Conservation (phyloP, 352 stramenopile species). For the Phytopythium litorale region DNA sequence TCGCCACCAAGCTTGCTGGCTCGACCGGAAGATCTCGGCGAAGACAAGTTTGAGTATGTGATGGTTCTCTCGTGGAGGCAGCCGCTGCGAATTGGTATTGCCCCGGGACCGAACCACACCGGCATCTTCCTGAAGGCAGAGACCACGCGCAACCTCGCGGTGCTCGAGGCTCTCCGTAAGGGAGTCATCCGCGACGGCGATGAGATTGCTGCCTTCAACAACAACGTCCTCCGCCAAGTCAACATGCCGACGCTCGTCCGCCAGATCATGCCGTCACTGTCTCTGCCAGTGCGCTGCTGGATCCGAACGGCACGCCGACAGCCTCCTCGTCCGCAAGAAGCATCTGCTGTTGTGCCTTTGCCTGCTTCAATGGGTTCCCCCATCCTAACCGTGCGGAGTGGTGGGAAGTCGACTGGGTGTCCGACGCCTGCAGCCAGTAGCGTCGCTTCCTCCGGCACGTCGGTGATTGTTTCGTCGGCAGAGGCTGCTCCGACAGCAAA, state of each 20-base stretch:
- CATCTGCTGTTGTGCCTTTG: not conserved
- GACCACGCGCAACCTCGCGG: slow-evolving; percentile 29
- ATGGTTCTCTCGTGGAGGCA: slow-evolving; percentile 52
- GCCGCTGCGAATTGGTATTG: slow-evolving; percentile 57
- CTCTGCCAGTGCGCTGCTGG: slow-evolving; percentile 49
- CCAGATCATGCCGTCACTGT: slow-evolving; percentile 26
- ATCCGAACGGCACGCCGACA: slow-evolving; percentile 39
- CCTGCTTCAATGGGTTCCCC: not conserved
- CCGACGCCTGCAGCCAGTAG: not conserved
- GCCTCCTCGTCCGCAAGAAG: not conserved
- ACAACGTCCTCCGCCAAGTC: slow-evolving; percentile 32
- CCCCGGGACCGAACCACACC: not conserved
- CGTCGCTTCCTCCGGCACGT: not conserved
- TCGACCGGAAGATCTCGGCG: slow-evolving; percentile 11
- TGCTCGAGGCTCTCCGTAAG: slow-evolving; percentile 40
- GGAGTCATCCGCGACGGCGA: slow-evolving; percentile 58
- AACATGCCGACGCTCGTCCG: slow-evolving; percentile 23
- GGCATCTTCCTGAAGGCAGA: slow-evolving; percentile 24
- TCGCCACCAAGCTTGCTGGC: slow-evolving; percentile 15
- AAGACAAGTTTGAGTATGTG: slow-evolving; percentile 49
- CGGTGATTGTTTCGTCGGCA: not conserved
- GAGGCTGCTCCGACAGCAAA: not conserved
- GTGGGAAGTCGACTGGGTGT: not conserved
- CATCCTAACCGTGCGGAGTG: not conserved
- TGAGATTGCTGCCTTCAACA: slow-evolving; percentile 63